Conservation (phyloP, 2,329 filamentous ascomycete genomes). For the Aciculosporium take region DNA sequence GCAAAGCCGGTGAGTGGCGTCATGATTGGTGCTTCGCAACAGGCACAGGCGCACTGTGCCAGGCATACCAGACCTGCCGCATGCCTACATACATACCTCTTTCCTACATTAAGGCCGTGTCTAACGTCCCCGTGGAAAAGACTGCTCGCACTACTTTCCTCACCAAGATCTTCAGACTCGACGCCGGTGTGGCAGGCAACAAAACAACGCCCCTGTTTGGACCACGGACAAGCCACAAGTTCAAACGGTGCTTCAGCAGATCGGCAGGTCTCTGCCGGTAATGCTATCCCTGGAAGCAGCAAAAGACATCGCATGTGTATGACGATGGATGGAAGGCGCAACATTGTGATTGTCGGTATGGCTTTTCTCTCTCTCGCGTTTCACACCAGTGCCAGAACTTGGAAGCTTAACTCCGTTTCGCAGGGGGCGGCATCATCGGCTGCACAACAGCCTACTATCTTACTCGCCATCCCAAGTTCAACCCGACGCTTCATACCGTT, state of each 20-base stretch:
- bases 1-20: no score
- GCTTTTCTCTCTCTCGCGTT: constrained; percentile 2
- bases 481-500: constrained; percentile 59
- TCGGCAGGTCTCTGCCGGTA: no score
- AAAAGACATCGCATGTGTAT: no score
- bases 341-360: constrained; percentile 38
- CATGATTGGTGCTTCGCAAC: neutral
- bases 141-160: neutral
- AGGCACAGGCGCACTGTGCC: neutral
- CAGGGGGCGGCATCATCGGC: constrained; percentile 87
- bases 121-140: no score
- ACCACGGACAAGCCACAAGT: no score
- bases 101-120: no score
- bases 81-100: no score
- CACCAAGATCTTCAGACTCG: no score
- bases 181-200: neutral
- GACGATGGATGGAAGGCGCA: constrained; percentile 23
- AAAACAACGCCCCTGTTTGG: neutral
- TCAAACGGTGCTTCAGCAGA: no score
- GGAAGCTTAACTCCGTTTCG: neutral
- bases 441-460: constrained; percentile 84
- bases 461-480: constrained; percentile 70
- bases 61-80: neutral
- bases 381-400: constrained; percentile 1
- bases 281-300: no score